A percentile compares a stretch with the other conserved stretches of the same genome.
Conservation (phyloP, 1,139 yeast species). For the Hyphopichia buzzinii region DNA sequence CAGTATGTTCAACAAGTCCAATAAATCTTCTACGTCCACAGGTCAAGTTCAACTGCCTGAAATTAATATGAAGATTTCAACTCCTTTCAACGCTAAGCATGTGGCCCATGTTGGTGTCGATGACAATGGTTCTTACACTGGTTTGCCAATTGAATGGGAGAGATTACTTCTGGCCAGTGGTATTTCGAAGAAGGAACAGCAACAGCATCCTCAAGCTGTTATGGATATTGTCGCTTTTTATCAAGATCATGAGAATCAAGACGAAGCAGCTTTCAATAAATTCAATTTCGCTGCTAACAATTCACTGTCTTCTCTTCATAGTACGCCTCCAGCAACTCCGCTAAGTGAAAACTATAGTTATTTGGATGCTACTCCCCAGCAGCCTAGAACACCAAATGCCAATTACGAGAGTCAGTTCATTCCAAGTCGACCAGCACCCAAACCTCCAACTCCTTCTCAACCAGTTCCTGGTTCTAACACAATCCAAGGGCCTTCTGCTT, state of each 20-base stretch:
- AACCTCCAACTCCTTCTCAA: slow-evolving; percentile 32
- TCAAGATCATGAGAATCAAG: slow-evolving; percentile 64
- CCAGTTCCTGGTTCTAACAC: slow-evolving; percentile 1
- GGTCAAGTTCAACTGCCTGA: slow-evolving; percentile 20
- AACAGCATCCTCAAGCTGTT: slow-evolving; percentile 90
- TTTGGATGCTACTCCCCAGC: not conserved
- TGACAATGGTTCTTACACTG: slow-evolving; percentile 84
- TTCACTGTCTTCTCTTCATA: slow-evolving; percentile 18
- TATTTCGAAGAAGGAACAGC: slow-evolving; percentile 78
- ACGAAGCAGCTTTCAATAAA: slow-evolving; percentile 73
- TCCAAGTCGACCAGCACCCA: slow-evolving; percentile 71
- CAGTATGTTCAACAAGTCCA: slow-evolving; percentile 38
- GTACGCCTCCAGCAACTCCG: slow-evolving; percentile 28
- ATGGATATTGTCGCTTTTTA: slow-evolving; percentile 89
- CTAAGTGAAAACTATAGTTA: slow-evolving; percentile 9
- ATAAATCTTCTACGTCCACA: slow-evolving; percentile 12
- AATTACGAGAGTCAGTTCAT: slow-evolving; percentile 47
- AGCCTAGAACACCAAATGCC: slow-evolving; percentile 20
- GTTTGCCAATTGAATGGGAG: slow-evolving; percentile 93
- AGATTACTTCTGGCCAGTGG: slow-evolving; percentile 80
- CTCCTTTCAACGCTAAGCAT: slow-evolving; percentile 88
- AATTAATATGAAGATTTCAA: slow-evolving; percentile 65
- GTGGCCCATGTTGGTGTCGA: slow-evolving; percentile 93
- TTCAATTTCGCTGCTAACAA: slow-evolving; percentile 44
- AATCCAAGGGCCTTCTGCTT: slow-evolving; percentile 6